Evolutionary conservation across 768 basidiomycete genomes (phyloP), one percentile per base, ranked within the genome.

Genomic region (Hygrophorus pudorinus): DNA sequence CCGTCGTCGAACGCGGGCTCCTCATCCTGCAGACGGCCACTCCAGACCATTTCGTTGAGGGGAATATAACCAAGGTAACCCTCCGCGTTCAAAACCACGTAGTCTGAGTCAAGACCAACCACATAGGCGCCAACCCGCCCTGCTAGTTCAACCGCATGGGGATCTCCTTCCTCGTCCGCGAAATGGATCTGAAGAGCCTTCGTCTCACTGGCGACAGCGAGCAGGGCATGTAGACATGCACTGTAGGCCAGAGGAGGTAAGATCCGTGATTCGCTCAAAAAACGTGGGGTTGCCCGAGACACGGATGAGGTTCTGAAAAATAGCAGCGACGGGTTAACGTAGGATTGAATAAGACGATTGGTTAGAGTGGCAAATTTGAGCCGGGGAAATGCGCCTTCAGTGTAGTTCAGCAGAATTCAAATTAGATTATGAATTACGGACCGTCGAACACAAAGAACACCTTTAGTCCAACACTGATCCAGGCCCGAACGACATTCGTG

Each of bases 401-500:
- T 39, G 24, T 38, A 53, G 20, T 57, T 48, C 42, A 42, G 36
- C 42, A 32, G 18, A 48, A 34, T 38, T 44, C 30, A 9, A 48
- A 5, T 40, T 30, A 41, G 41, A 20, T 24, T 37, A 30, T 30
- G 20, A 10, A 38, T 17, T 32, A 64, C 72, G 45, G 50, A 89
- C 88, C 88, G 56, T 91, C 88, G 52, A 91, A 90, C 5, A 90
- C 87, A 52, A 91, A 84, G 53, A 76, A 69, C 5, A 86, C 62
- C 41, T 66, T 65, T 31, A 88, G 58, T 16, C 85, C 82, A 8
- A 85, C 65, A 18, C 65, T 62, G 36, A 81, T 68, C 88, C 85
- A 89, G 10, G 81, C 77, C 47, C 70, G 57, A 10, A 84, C 75
- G 12, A 80, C 71, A 38, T 51, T 59, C 35, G 56, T 59, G 3